Base-by-base conservation (phyloP, 2,329 filamentous ascomycete species). In the Dichotomopilus funicola region DNA sequence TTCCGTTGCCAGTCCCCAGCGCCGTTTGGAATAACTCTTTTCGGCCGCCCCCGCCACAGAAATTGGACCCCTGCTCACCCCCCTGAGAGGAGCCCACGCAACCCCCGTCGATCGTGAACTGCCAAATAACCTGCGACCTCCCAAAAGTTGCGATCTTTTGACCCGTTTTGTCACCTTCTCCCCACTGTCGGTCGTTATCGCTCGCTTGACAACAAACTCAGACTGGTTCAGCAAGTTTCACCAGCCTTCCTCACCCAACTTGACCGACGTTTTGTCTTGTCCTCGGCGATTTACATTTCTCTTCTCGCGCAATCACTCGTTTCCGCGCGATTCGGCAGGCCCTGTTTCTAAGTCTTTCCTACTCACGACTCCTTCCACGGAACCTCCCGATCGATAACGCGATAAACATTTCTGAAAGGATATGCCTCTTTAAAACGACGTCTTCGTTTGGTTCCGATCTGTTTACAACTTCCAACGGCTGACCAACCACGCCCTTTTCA, bases 261-360 rank as follows among this genome's bases (percentile, higher is more conserved):
- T 40, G 49, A 36, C 8, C 37, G 19, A 49, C 3, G 31, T n/a
- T 19, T 31, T 13, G 12, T 19, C n/a, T n/a, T 7, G 31, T 38
- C 31, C 27, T 48, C 47, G n/a, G 19, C 40, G 12, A 12, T 41
- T 27, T 19, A 19, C n/a, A 37, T n/a, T 43, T 43, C 27, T 36
- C 40, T 13, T 27, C 5, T 44, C 53, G 53, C 46, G 49, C 50
- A 47, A 34, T 44, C 56, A 53, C 49, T 58, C 52, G 46, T 58
- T 55, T 53, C 13, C 38, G 42, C 38, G 46, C 49, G 53, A 46
- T 33, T 51, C 27, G 35, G 55, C 50, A 11, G 38, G 49, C 9
- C 27, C 51, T 44, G 33, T 10, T 38, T 47, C 47, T 49, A 40
- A 6, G 3, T n/a, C n/a, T 42, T 42, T 11, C 49, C 50, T 44